These are phyloP conservation scores for Lentinula edodes DNA, from an alignment of 768 basidiomycete genomes.

Conservation along the genomic window DNA sequence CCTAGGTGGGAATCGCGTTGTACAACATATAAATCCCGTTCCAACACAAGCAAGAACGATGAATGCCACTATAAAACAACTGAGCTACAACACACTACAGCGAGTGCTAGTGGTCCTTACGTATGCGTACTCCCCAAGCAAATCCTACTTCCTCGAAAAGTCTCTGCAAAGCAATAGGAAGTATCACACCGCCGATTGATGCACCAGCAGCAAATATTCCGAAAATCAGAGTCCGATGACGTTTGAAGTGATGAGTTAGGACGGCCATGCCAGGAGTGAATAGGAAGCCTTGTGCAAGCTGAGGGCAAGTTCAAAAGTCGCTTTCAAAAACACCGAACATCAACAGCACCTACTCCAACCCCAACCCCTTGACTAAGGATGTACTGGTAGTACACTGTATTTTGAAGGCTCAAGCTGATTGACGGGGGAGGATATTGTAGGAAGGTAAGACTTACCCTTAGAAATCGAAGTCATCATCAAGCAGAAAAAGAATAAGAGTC, in stretches of 20 bases:
- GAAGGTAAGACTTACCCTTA: slow-evolving; percentile 13
- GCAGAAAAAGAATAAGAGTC: slow-evolving; percentile 11
- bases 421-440: no score
- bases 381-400: slow-evolving; percentile 25
- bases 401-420: slow-evolving; percentile 10
- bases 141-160: slow-evolving; percentile 16
- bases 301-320: background rate
- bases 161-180: slow-evolving; percentile 17
- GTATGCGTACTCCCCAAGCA: slow-evolving; percentile 18
- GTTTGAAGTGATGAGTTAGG: slow-evolving; percentile 16
- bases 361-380: slow-evolving; percentile 24
- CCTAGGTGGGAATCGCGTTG: slow-evolving; percentile 11
- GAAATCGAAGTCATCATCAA: slow-evolving; percentile 13
- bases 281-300: slow-evolving; percentile 8
- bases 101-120: background rate
- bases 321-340: background rate
- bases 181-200: slow-evolving; percentile 18
- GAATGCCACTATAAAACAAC: slow-evolving; percentile 9
- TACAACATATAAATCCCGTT: slow-evolving; percentile 12
- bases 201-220: slow-evolving; percentile 24
- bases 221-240: slow-evolving; percentile 17
- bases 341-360: slow-evolving; percentile 16
- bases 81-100: background rate
- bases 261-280: slow-evolving; percentile 13
- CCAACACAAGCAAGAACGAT: slow-evolving; percentile 10